A percentile compares a stretch with the other conserved stretches of the same genome.
These are phyloP conservation scores for Phytophthora macrochlamydospora DNA, from an alignment of 352 stramenopile species.

Conservation along the genomic window DNA sequence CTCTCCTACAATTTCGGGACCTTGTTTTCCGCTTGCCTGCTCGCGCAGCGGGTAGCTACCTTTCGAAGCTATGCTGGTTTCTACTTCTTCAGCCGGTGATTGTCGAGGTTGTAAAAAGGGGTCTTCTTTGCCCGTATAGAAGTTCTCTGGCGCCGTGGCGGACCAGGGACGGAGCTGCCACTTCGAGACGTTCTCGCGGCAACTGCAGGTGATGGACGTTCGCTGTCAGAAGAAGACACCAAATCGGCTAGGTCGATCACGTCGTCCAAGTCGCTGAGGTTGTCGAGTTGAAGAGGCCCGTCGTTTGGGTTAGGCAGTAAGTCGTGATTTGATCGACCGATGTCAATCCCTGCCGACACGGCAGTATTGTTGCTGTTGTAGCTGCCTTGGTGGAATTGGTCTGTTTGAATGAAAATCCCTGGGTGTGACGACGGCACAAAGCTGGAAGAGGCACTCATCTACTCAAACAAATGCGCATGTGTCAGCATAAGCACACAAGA, in stretches of 20 bases:
- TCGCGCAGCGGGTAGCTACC: slow-evolving; percentile 11
- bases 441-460: slow-evolving; percentile 14
- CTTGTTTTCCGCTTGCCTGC: slow-evolving; percentile 35
- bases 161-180: slow-evolving; percentile 29
- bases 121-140: slow-evolving; percentile 20
- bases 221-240: slow-evolving; percentile 48
- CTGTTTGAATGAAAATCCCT: slow-evolving; percentile 11
- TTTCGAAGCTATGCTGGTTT: slow-evolving; percentile 7
- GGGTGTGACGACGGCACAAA: slow-evolving; percentile 17
- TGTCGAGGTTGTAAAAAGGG: slow-evolving; percentile 4
- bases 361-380: slow-evolving; percentile 3
- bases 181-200: slow-evolving; percentile 35
- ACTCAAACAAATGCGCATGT: neutral
- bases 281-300: slow-evolving; percentile 44
- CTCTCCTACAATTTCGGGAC: slow-evolving; percentile 39
- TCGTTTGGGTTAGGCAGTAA: slow-evolving; percentile 38
- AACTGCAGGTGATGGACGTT: slow-evolving; percentile 33
- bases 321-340: slow-evolving; percentile 17
- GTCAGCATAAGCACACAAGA: too few relatives aligned
- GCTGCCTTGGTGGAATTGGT: slow-evolving; percentile 14
- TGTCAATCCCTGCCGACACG: slow-evolving; percentile 19
- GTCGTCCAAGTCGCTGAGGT: slow-evolving; percentile 59
- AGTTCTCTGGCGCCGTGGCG: slow-evolving; percentile 11
- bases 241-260: slow-evolving; percentile 65
- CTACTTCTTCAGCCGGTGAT: neutral